phyloP scores from a whole-genome alignment of 495 filamentous ascomycete species.

The Copromyces sp. region DNA sequence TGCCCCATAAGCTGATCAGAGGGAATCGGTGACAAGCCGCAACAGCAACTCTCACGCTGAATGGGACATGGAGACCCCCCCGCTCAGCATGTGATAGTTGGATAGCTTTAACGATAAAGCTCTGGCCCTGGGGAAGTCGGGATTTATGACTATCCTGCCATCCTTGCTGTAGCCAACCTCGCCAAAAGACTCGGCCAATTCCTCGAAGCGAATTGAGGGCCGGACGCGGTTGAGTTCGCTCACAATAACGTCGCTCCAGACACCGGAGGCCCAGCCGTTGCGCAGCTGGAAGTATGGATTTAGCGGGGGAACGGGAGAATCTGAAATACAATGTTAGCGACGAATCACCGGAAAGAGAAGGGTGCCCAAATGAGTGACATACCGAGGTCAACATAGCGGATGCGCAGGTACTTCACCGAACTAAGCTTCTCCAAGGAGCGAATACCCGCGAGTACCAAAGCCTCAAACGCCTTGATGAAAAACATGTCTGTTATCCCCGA shows the following conservation, averaged over 20 bases:
- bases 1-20: background rate
- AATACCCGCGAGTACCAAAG: slow-evolving; percentile 50
- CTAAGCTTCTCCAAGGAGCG: slow-evolving; percentile 43
- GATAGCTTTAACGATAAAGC: slow-evolving; percentile 36
- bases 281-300: slow-evolving; percentile 58
- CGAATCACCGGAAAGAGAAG: background rate
- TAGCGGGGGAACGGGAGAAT: slow-evolving; percentile 45
- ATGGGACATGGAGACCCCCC: slow-evolving; percentile 23
- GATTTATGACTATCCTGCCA: slow-evolving; percentile 36
- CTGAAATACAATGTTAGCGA: slow-evolving; percentile 17
- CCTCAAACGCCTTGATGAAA: slow-evolving; percentile 58
- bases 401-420: slow-evolving; percentile 47
- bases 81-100: slow-evolving; percentile 36
- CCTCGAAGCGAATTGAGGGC: slow-evolving; percentile 44
- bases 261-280: slow-evolving; percentile 47
- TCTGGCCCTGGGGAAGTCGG: slow-evolving; percentile 36
- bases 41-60: background rate
- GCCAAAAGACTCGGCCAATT: slow-evolving; percentile 47
- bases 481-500: slow-evolving; percentile 56
- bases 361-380: slow-evolving; percentile 12
- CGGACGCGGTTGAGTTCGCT: slow-evolving; percentile 42
- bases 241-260: slow-evolving; percentile 60
- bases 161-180: slow-evolving; percentile 42
- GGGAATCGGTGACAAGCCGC: background rate
- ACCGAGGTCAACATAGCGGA: slow-evolving; percentile 65